A percentile compares a stretch with the other conserved stretches of the same genome.
Conservation (phyloP, 441 rosid species). For the Kokia cookei region DNA sequence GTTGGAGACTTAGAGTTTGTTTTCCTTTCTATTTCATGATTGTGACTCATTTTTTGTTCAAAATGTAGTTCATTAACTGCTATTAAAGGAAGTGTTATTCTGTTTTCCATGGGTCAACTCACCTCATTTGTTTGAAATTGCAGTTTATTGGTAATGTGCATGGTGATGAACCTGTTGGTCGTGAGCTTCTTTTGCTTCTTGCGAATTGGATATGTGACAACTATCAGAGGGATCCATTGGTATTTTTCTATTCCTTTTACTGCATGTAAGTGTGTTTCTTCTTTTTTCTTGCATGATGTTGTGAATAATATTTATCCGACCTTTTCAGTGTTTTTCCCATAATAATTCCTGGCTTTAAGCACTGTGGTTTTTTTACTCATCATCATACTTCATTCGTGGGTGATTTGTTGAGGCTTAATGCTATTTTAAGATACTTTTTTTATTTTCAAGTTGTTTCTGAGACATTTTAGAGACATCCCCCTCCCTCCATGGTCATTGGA, state of each 20-base stretch:
- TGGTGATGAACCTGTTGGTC: conserved; percentile 96
- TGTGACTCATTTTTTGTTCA: neutral
- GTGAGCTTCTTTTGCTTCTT: conserved; percentile 72
- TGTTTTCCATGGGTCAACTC: neutral
- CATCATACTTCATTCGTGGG: neutral
- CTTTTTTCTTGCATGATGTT: neutral
- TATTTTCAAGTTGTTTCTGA: neutral
- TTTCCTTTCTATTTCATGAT: neutral
- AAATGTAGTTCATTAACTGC: neutral
- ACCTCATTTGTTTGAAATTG: conserved; percentile 16
- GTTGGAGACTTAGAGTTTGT: neutral
- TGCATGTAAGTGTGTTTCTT: neutral
- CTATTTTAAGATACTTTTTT: neutral
- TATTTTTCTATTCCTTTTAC: conserved; percentile 25
- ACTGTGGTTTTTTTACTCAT: neutral
- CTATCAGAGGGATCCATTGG: conserved; percentile 71
- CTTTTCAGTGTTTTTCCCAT: neutral
- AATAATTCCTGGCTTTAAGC: neutral
- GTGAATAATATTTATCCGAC: neutral
- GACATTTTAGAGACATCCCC: neutral
- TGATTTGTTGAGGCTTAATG: neutral
- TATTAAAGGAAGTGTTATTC: conserved; percentile 1
- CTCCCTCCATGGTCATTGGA: neutral
- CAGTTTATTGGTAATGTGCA: conserved; percentile 96
- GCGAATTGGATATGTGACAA: conserved; percentile 96